These are phyloP conservation scores for Rhynchosporium graminicola DNA, from an alignment of 2,329 filamentous ascomycete species.

Conservation along the genomic window DNA sequence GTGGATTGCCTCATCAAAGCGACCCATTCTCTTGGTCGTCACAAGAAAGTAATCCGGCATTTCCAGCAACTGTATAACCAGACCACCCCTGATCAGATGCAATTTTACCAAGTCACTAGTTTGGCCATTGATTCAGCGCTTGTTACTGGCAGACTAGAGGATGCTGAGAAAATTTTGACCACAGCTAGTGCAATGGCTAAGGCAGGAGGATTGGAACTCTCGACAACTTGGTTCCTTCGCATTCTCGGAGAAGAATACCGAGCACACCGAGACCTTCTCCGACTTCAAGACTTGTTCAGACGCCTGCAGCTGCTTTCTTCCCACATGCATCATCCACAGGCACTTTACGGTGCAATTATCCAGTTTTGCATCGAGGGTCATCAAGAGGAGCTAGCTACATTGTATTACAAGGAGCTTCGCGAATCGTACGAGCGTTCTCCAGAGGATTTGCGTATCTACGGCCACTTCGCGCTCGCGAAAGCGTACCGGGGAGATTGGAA, in stretches of 20 bases:
- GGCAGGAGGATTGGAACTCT: constrained; percentile 21
- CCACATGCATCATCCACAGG: constrained; percentile 28
- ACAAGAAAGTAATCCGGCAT: constrained; percentile 25
- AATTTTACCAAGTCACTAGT: constrained; percentile 27
- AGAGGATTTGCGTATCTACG: constrained; percentile 33
- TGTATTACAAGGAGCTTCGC: constrained; percentile 30
- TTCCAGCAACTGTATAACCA: constrained; percentile 30
- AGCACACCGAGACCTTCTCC: constrained; percentile 30
- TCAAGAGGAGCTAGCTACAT: constrained; percentile 29
- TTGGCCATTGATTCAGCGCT: constrained; percentile 33
- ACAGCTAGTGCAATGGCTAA: constrained; percentile 30
- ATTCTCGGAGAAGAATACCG: constrained; percentile 38
- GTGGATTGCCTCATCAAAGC: constrained; percentile 33
- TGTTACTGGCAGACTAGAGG: constrained; percentile 21
- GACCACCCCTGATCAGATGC: constrained; percentile 25
- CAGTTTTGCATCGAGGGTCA: constrained; percentile 39
- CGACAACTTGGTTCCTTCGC: constrained; percentile 34
- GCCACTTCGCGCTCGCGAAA: constrained; percentile 39
- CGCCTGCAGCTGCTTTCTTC: constrained; percentile 27
- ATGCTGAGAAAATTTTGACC: constrained; percentile 33
- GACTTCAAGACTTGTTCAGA: constrained; percentile 33
- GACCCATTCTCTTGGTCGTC: constrained; percentile 25
- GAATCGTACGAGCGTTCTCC: constrained; percentile 14
- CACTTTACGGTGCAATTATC: constrained; percentile 37
- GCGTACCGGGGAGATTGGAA: constrained; percentile 38